A percentile compares a stretch with the other conserved stretches of the same genome.
These are phyloP conservation scores for Leishmania amazonensis DNA, from an alignment of 208 protist genomes.

Conservation along the genomic window DNA sequence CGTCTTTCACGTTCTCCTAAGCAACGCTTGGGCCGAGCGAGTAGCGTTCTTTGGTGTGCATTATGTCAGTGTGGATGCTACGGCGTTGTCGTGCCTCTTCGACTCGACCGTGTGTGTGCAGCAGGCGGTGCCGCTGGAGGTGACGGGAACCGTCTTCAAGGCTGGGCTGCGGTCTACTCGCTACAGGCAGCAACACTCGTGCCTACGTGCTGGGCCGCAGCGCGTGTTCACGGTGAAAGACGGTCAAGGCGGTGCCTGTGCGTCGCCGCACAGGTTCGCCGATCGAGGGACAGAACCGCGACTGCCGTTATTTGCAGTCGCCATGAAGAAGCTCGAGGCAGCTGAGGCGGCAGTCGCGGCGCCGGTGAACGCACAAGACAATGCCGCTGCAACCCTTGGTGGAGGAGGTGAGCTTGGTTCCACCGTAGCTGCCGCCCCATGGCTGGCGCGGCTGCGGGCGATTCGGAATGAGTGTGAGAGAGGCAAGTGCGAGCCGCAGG, in stretches of 20 bases:
- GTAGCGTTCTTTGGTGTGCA: slow-evolving; percentile 32
- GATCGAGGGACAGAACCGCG: background rate
- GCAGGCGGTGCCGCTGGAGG: slow-evolving; percentile 46
- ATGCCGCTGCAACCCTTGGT: background rate
- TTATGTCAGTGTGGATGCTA: slow-evolving; percentile 43
- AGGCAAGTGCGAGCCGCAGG: background rate
- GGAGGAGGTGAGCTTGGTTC: background rate
- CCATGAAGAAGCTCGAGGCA: background rate
- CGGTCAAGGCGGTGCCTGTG: background rate
- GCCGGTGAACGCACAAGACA: background rate
- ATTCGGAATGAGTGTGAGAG: background rate
- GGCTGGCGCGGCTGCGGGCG: slow-evolving; percentile 22
- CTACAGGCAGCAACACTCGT: slow-evolving; percentile 18
- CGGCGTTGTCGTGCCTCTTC: slow-evolving; percentile 37
- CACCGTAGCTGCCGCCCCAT: background rate
- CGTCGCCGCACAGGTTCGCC: background rate
- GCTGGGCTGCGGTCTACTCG: background rate
- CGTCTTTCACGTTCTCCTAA: background rate
- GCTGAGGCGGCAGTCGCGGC: background rate
- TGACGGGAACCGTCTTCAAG: slow-evolving; percentile 33
- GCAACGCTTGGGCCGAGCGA: background rate
- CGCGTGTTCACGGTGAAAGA: background rate
- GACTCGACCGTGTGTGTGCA: slow-evolving; percentile 42
- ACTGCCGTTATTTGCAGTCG: background rate
- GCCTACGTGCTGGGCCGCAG: background rate